These are phyloP conservation scores for Vitis amurensis DNA, from an alignment of 164 flowering plant species.

Conservation along the genomic window DNA sequence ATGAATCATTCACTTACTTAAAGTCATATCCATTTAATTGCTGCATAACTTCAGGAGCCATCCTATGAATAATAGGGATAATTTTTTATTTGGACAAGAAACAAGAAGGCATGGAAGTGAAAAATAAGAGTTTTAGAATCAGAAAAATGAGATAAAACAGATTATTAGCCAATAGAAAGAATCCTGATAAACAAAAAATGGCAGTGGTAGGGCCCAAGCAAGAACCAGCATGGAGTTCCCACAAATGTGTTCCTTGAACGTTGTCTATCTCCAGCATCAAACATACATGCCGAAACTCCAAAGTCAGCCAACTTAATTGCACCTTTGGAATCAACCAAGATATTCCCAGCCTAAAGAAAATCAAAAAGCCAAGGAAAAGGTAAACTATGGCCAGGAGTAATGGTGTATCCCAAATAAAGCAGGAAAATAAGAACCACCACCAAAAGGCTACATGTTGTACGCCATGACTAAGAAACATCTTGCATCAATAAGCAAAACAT, in stretches of 20 bases:
- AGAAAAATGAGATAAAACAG: background rate
- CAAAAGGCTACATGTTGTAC: background rate
- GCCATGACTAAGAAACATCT: too few relatives aligned
- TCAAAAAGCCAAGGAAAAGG: background rate
- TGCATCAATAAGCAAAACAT: background rate
- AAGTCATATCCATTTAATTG: conserved; percentile 96
- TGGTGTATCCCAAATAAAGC: background rate
- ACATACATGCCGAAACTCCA: conserved; percentile 97
- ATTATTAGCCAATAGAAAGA: conserved; percentile 1
- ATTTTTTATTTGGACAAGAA: background rate
- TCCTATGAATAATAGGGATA: conserved; percentile 46
- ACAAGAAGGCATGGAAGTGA: background rate
- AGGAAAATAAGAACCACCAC: background rate
- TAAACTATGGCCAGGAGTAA: background rate
- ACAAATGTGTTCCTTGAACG: conserved; percentile 93
- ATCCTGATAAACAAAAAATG: background rate
- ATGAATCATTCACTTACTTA: conserved; percentile 57
- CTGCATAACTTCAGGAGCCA: conserved; percentile 99
- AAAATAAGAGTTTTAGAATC: background rate
- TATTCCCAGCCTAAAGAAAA: conserved; percentile 86
- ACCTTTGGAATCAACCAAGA: conserved; percentile 77
- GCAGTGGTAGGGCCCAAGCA: background rate
- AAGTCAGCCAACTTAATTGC: conserved; percentile 87
- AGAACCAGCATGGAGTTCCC: conserved; percentile 98
- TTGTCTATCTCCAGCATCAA: conserved; percentile 92